These are phyloP conservation scores for Triticum dicoccoides DNA, from an alignment of 176 grass and related monocot species.

Conservation along the genomic window DNA sequence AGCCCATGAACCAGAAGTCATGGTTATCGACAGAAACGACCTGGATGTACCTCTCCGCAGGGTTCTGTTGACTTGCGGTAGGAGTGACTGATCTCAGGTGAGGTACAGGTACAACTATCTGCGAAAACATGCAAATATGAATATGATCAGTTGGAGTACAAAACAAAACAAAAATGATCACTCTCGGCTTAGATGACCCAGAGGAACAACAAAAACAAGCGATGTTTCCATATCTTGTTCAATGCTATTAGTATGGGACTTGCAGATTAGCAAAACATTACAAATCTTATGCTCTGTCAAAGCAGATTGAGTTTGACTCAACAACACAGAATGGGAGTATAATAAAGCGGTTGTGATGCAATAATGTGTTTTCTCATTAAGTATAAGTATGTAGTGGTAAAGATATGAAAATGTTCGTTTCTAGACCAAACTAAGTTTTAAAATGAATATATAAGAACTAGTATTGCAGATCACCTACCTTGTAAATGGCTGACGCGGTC, in stretches of 20 bases:
- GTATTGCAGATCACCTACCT: slow-evolving; percentile 5
- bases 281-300: not conserved
- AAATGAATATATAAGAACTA: too few species aligned
- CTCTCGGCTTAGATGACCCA: not conserved
- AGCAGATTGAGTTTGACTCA: too few species aligned
- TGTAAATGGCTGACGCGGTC: slow-evolving; percentile 36
- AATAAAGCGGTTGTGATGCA: too few species aligned
- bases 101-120: slow-evolving; percentile 44
- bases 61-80: slow-evolving; percentile 35
- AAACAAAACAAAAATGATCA: not conserved
- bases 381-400: not conserved
- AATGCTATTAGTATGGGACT: not conserved
- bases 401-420: not conserved
- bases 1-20: slow-evolving; percentile 64
- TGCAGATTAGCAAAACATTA: not conserved
- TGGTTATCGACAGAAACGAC: slow-evolving; percentile 41
- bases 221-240: not conserved
- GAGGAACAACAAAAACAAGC: not conserved
- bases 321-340: too few species aligned
- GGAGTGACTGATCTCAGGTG: slow-evolving; percentile 49
- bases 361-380: not conserved
- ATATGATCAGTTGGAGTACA: slow-evolving; percentile 1
- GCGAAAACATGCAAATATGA: not conserved
- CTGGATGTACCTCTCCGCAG: slow-evolving; percentile 57
- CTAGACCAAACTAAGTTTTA: too few species aligned